Base-by-base conservation (phyloP, 164 flowering plant species). In the Tetracentron sinense region DNA sequence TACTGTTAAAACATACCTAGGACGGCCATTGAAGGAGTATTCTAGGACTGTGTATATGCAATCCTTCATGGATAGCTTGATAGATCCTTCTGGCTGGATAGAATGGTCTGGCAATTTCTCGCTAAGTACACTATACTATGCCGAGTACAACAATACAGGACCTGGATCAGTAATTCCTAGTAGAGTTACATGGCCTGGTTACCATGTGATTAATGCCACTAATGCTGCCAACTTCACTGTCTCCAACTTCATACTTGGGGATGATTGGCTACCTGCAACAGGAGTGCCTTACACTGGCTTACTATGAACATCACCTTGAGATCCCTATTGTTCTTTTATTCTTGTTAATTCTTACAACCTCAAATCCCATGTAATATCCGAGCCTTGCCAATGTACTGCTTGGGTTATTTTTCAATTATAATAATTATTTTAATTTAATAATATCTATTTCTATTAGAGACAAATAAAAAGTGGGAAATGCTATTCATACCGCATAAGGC, bases 21-120 rank as follows among this genome's bases (percentile, higher is more conserved):
- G 85, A 16, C 54, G 85, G 67, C 85, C 85, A 11, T 82, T 83
- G 85, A 82, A 77, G 56, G 73, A 62, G 63, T 82, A 79, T 30
- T 82, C 85, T 2, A 71, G 83, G 55, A 77, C 83, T 0, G 72
- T 82, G 14, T 75, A 66, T 23, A 69, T 79, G 77, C 72, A 75
- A 30, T 64, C 80, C 1, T 69, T 31, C 28, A 55, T 82, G 19
- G 78, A 60, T 30, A 46, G 63, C 15, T 54, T 74, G 44, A 66
- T 82, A 0, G 56, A 73, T 49, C 69, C 77, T 26, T 20, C 63
- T 2, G 85, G 85, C 19, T 82, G 83, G 83, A 56, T 26, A 6
- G 66, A 44, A 14, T 79, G 85, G 85, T 54, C 66, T 5, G 83
- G 80, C 0, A 67, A 67, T 63, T 79, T 82, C 20, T 81, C 79